Conservation (phyloP, 106 monocot genomes). For the Apostasia shenzhenica region DNA sequence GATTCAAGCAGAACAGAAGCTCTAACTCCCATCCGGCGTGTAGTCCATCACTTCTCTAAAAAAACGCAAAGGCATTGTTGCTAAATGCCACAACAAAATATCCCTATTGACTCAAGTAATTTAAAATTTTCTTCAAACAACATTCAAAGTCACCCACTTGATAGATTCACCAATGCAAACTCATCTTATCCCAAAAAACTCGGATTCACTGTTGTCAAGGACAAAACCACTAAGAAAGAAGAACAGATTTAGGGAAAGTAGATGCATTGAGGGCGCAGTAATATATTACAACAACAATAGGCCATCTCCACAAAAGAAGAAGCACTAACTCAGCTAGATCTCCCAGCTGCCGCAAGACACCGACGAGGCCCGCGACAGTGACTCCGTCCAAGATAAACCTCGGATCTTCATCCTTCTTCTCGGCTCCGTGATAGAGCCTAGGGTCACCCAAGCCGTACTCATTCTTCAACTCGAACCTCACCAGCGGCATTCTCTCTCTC, state of each 20-base stretch:
- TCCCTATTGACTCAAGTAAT: too few relatives aligned
- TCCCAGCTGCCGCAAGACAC: constrained; percentile 44
- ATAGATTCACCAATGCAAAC: too few relatives aligned
- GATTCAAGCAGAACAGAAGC: too few relatives aligned
- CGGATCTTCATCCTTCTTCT: constrained; percentile 29
- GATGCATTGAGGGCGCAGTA: neutral
- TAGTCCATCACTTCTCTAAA: too few relatives aligned
- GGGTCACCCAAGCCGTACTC: constrained; percentile 47
- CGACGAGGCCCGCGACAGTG: constrained; percentile 39
- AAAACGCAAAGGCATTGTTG: too few relatives aligned
- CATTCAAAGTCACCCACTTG: too few relatives aligned
- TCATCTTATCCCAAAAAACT: too few relatives aligned
- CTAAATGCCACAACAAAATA: too few relatives aligned
- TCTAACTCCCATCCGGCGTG: too few relatives aligned
- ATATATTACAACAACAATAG: constrained; percentile 1
- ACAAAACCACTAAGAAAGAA: neutral
- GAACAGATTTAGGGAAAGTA: constrained; percentile 1
- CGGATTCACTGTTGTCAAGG: too few relatives aligned
- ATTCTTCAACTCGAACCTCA: constrained; percentile 37
- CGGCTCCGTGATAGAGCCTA: constrained; percentile 20
- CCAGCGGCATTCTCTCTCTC: constrained; percentile 13
- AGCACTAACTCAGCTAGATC: constrained; percentile 45
- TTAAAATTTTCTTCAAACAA: too few relatives aligned
- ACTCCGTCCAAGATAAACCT: constrained; percentile 32
- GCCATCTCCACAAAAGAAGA: neutral